Conservation (phyloP, 2,329 filamentous ascomycete species). For the Penicillium sp. region DNA sequence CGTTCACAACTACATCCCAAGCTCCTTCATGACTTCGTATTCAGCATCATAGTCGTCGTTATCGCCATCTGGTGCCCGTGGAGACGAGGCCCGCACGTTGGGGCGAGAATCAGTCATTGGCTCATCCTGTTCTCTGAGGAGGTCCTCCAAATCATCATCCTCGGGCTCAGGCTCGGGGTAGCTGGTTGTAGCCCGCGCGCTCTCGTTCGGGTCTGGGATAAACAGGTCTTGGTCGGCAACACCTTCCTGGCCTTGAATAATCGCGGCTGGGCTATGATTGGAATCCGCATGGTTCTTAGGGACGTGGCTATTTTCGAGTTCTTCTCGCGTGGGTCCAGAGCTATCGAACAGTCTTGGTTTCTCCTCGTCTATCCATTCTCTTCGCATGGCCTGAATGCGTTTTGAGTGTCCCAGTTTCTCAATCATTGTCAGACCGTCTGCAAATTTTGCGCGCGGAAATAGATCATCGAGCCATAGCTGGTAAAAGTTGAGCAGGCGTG, state of each 20-base stretch:
- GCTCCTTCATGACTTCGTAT: slow-evolving; percentile 61
- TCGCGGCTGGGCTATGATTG: neutral
- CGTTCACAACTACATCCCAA: slow-evolving; percentile 18
- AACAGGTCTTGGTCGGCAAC: slow-evolving; percentile 25
- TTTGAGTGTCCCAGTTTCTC: slow-evolving; percentile 91
- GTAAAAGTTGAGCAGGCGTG: slow-evolving; percentile 80
- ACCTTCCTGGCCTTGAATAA: neutral
- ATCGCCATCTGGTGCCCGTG: neutral
- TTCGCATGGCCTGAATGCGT: slow-evolving; percentile 68
- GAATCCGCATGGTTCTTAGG: neutral
- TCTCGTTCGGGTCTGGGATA: slow-evolving; percentile 23
- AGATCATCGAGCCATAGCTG: slow-evolving; percentile 96
- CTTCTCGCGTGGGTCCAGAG: neutral
- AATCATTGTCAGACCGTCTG: slow-evolving; percentile 83
- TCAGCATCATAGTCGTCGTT: slow-evolving; percentile 55
- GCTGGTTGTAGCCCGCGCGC: slow-evolving; percentile 7
- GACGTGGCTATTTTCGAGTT: neutral
- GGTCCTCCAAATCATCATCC: slow-evolving; percentile 50
- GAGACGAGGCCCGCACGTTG: neutral
- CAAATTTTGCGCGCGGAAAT: slow-evolving; percentile 90
- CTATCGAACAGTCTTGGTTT: slow-evolving; percentile 28
- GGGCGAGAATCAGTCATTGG: slow-evolving; percentile 1
- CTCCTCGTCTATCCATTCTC: slow-evolving; percentile 78
- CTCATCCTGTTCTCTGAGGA: slow-evolving; percentile 50
- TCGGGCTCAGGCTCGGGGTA: slow-evolving; percentile 42